phyloP scores from a whole-genome alignment of 495 filamentous ascomycete species.

The Oidiodendron maius region DNA sequence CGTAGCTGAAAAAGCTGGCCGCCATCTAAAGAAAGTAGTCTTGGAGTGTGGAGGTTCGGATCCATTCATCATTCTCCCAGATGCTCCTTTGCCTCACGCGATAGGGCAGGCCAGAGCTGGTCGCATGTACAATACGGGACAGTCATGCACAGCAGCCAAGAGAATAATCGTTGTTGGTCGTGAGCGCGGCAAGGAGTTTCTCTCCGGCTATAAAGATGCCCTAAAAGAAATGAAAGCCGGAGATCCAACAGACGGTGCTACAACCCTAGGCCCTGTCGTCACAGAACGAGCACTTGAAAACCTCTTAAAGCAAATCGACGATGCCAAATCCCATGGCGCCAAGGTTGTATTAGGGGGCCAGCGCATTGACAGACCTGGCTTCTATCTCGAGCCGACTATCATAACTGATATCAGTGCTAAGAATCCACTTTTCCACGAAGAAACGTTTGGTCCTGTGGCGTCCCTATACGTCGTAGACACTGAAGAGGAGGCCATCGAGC shows the following conservation, averaged over 20 bases:
- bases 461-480: constrained; percentile 81
- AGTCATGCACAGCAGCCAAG: constrained; percentile 89
- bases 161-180: constrained; percentile 87
- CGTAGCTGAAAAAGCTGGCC: constrained; percentile 51
- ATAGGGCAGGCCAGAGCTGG: constrained; percentile 86
- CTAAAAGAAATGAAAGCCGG: constrained; percentile 79
- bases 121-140: constrained; percentile 87
- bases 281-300: constrained; percentile 63
- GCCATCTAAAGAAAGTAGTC: constrained; percentile 68
- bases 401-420: constrained; percentile 70
- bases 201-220: constrained; percentile 66
- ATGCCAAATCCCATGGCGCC: constrained; percentile 83
- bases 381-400: constrained; percentile 78
- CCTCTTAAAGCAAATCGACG: constrained; percentile 69
- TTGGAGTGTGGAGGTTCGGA: constrained; percentile 90
- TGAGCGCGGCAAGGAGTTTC: constrained; percentile 68
- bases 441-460: constrained; percentile 92
- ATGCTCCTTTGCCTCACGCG: constrained; percentile 80
- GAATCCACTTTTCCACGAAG: constrained; percentile 83
- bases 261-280: constrained; percentile 81
- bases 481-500: constrained; percentile 70
- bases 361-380: constrained; percentile 64
- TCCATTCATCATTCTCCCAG: constrained; percentile 76
- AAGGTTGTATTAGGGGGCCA: constrained; percentile 55
- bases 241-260: constrained; percentile 68